Percentiles rank a stretch among this genome's conserved stretches.
Evolutionary conservation across 78 protist genomes (phyloP).

Genomic region (Dictyostelium purpureum): DNA sequence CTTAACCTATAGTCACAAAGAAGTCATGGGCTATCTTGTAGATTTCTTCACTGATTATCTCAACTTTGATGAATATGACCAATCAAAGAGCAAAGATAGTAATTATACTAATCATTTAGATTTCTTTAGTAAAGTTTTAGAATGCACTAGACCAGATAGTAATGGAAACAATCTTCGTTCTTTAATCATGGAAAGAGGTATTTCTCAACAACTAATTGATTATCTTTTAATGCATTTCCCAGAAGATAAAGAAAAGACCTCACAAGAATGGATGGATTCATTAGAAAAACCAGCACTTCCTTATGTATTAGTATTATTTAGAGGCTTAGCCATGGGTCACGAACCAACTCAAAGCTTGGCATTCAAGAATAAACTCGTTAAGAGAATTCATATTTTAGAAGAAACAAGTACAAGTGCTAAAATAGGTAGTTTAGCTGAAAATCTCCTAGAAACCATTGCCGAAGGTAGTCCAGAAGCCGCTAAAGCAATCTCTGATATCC

Average conservation of each 20-base stretch:
- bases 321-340: slow-evolving; percentile 71
- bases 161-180: slow-evolving; percentile 34
- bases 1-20: slow-evolving; percentile 79
- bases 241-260: not conserved
- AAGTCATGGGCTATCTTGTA: not conserved
- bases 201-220: slow-evolving; percentile 9
- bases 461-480: slow-evolving; percentile 30
- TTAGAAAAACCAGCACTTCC: slow-evolving; percentile 83
- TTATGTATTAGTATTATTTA: slow-evolving; percentile 69
- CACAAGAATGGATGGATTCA: slow-evolving; percentile 66
- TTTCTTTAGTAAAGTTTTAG: slow-evolving; percentile 17
- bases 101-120: slow-evolving; percentile 4
- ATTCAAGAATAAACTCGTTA: not conserved
- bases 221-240: not conserved
- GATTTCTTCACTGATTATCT: slow-evolving; percentile 14
- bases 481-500: slow-evolving; percentile 13
- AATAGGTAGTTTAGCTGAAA: slow-evolving; percentile 82
- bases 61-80: not conserved
- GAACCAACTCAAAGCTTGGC: slow-evolving; percentile 61
- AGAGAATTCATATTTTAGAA: slow-evolving; percentile 79
- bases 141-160: slow-evolving; percentile 29
- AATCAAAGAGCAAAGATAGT: not conserved
- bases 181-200: slow-evolving; percentile 11
- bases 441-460: slow-evolving; percentile 57
- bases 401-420: slow-evolving; percentile 26